Evolutionary conservation across 305 asterid genomes (phyloP).

Genomic region (Petunia hybrid): DNA sequence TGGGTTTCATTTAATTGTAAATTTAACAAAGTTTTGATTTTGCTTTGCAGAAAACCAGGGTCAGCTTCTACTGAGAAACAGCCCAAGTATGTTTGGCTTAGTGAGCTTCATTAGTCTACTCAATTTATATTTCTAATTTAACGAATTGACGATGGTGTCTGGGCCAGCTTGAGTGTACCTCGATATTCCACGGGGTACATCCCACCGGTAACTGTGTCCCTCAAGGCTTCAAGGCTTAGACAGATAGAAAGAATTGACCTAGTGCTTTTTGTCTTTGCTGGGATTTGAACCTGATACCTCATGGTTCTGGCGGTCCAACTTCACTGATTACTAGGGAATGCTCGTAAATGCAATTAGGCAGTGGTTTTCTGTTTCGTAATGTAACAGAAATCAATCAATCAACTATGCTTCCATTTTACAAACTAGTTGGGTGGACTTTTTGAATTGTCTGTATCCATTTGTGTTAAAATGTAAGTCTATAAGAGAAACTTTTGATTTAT

Average conservation of each 20-base stretch:
- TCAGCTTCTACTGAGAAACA: conserved; percentile 52
- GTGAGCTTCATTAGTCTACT: background rate
- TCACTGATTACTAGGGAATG: too few species aligned
- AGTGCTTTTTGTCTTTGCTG: too few species aligned
- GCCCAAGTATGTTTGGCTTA: conserved; percentile 53
- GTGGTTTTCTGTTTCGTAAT: background rate
- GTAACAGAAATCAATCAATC: background rate
- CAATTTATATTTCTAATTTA: background rate
- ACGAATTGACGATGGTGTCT: background rate
- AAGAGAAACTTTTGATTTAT: conserved; percentile 36
- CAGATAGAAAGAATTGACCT: too few species aligned
- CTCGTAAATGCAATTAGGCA: background rate
- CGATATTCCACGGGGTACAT: too few species aligned
- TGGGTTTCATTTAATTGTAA: background rate
- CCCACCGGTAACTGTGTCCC: too few species aligned
- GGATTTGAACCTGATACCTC: too few species aligned
- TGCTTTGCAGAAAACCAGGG: conserved; percentile 55
- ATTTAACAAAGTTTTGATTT: background rate
- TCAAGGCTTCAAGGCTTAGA: too few species aligned
- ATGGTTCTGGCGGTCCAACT: too few species aligned
- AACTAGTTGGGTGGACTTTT: background rate
- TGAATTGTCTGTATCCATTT: conserved; percentile 8
- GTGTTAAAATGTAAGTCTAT: background rate
- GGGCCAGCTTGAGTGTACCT: too few species aligned
- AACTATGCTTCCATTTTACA: background rate